phyloP scores from a whole-genome alignment of 768 basidiomycete species.

The Infundibulicybe gibba region DNA sequence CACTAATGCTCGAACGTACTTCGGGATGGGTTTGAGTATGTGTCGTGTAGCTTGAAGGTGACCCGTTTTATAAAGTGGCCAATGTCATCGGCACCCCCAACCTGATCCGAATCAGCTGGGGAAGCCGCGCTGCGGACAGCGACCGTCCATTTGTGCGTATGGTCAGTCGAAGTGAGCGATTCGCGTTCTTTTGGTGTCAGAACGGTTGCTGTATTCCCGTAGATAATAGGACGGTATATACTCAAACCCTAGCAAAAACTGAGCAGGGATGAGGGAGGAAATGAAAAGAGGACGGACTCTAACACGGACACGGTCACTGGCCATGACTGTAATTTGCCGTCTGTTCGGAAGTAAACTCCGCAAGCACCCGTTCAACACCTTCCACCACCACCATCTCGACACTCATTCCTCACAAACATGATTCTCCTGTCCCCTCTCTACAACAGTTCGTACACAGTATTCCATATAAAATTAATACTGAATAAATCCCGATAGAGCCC shows the following conservation, averaged over 20 bases:
- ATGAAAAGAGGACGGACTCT: conserved; percentile 49
- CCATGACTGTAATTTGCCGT: conserved; percentile 41
- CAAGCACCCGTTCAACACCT: conserved; percentile 29
- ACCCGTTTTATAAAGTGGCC: conserved; percentile 93
- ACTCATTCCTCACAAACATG: conserved; percentile 33
- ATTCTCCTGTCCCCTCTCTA: conserved; percentile 53
- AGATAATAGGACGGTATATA: conserved; percentile 89
- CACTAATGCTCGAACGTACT: conserved; percentile 44
- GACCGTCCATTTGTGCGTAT: conserved; percentile 96
- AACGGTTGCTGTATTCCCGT: conserved; percentile 88
- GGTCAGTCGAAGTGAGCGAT: conserved; percentile 53
- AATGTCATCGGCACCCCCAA: conserved; percentile 89
- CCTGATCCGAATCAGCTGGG: conserved; percentile 63
- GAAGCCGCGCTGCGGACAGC: conserved; percentile 89
- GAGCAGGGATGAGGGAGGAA: conserved; percentile 4
- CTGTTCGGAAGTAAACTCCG: conserved; percentile 40
- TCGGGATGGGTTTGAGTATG: conserved; percentile 86
- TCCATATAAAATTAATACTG: conserved; percentile 5
- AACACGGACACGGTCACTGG: conserved; percentile 74
- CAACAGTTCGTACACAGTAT: conserved; percentile 45
- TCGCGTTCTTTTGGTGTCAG: conserved; percentile 72
- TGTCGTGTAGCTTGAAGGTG: conserved; percentile 96
- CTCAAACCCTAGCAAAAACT: conserved; percentile 62
- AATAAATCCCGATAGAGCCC: conserved; percentile 38
- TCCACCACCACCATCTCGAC: conserved; percentile 14